phyloP scores from a whole-genome alignment of 371 early-diverging fungal species.

The Mucor piriformis region DNA sequence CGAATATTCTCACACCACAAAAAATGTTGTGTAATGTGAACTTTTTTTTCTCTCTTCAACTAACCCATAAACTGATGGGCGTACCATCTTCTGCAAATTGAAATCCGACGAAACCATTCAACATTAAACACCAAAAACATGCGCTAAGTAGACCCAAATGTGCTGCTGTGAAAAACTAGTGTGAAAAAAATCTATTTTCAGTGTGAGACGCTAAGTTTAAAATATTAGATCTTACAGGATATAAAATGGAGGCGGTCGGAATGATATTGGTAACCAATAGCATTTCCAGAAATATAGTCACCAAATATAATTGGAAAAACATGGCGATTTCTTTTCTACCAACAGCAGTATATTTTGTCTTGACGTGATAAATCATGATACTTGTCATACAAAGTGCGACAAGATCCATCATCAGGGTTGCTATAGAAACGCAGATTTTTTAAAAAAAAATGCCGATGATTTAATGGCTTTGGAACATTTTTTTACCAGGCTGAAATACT shows the following conservation, averaged over 20 bases:
- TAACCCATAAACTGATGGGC: conserved; percentile 59
- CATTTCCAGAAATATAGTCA: conserved; percentile 75
- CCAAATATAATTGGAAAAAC: conserved; percentile 87
- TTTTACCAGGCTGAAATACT: conserved; percentile 87
- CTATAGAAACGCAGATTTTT: conserved; percentile 21
- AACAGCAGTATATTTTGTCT: conserved; percentile 90
- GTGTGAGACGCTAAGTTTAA: not conserved
- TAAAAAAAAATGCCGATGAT: not conserved
- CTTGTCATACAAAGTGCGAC: conserved; percentile 83
- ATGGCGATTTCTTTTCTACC: conserved; percentile 92
- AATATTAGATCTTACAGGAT: conserved; percentile 58
- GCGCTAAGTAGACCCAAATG: conserved; percentile 76
- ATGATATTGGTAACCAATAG: conserved; percentile 80
- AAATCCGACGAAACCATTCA: conserved; percentile 91
- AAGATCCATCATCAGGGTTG: conserved; percentile 76
- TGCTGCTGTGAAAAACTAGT: conserved; percentile 75
- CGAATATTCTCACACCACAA: conserved; percentile 16
- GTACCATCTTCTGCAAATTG: conserved; percentile 95
- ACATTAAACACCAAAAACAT: conserved; percentile 79
- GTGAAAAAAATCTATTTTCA: not conserved
- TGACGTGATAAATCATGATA: conserved; percentile 91
- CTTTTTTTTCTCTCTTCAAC: no score
- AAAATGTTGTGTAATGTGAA: conserved; percentile 18
- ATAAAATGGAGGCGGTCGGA: conserved; percentile 70
- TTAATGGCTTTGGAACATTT: not conserved